Conservation (phyloP, 257 asterid species). For the Pogostemon cablin region DNA sequence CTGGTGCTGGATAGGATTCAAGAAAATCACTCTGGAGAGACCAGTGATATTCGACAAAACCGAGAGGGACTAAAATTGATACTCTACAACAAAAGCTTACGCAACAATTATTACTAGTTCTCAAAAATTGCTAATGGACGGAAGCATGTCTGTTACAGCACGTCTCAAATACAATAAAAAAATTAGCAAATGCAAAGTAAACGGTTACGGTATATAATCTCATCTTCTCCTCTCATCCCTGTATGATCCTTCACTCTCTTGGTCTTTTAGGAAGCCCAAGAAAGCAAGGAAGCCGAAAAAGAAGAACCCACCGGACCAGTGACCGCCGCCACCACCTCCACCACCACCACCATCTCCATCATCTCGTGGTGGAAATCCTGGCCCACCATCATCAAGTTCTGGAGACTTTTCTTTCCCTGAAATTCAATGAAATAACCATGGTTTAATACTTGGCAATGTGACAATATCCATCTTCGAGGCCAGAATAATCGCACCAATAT, state of each 20-base stretch:
- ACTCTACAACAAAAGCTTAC: too few species aligned
- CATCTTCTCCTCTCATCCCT: slow-evolving; percentile 50
- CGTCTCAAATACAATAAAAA: not conserved
- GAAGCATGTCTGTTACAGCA: not conserved
- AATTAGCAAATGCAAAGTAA: not conserved
- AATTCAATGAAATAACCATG: slow-evolving; percentile 4
- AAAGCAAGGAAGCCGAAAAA: slow-evolving; percentile 77
- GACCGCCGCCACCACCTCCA: slow-evolving; percentile 84
- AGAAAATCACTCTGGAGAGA: too few species aligned
- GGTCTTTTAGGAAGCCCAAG: slow-evolving; percentile 68
- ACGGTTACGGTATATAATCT: not conserved
- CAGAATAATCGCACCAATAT: not conserved
- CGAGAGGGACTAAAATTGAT: too few species aligned
- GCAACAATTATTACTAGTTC: not conserved
- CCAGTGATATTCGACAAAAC: too few species aligned
- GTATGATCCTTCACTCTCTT: slow-evolving; percentile 64
- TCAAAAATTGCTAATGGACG: not conserved
- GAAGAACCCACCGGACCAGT: slow-evolving; percentile 91
- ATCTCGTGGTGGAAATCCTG: slow-evolving; percentile 86
- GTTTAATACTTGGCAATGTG: not conserved
- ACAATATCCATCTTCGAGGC: not conserved
- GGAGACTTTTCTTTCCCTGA: slow-evolving; percentile 88
- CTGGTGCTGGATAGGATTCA: too few species aligned
- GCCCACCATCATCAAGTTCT: slow-evolving; percentile 89
- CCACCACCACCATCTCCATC: slow-evolving; percentile 89